These are phyloP conservation scores for Thalassiosira livingstoniorum DNA, from an alignment of 352 stramenopile genomes.

Conservation along the genomic window DNA sequence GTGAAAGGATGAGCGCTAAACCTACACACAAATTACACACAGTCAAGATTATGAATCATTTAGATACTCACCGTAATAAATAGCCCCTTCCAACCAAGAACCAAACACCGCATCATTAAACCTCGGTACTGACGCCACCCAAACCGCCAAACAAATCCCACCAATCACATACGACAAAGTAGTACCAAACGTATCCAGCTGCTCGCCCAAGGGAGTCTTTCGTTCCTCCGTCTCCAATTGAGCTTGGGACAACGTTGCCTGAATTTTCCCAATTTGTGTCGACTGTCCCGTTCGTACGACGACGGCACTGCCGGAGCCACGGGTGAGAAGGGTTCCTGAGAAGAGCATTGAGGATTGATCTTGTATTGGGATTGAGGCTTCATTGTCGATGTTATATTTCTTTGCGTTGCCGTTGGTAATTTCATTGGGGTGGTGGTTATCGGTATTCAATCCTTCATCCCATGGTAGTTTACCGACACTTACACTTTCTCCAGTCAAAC, in stretches of 20 bases:
- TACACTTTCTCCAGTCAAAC: conserved; percentile 96
- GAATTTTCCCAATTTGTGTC: conserved; percentile 96
- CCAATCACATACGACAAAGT: conserved; percentile 95
- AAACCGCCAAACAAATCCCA: conserved; percentile 94
- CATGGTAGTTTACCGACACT: conserved; percentile 67
- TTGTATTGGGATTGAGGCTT: conserved; percentile 31
- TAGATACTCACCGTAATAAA: too few relatives aligned
- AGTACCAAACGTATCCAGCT: conserved; percentile 96
- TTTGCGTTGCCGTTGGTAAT: neutral
- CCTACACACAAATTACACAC: too few relatives aligned
- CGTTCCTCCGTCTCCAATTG: conserved; percentile 90
- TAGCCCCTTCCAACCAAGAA: conserved; percentile 91
- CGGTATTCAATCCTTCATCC: conserved; percentile 37
- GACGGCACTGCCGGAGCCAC: conserved; percentile 91
- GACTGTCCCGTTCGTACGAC: conserved; percentile 95
- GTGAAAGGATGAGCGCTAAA: too few relatives aligned
- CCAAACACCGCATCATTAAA: conserved; percentile 87
- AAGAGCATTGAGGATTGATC: conserved; percentile 93
- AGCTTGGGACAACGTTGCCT: conserved; percentile 85
- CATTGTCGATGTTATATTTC: neutral
- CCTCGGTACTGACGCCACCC: conserved; percentile 94
- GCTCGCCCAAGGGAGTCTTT: conserved; percentile 92
- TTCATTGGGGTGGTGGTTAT: conserved; percentile 17
- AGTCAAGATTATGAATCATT: too few relatives aligned
- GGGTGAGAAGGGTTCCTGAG: conserved; percentile 94